These are phyloP conservation scores for Silene vulgaris DNA, from an alignment of 179 eudicot species.

Conservation along the genomic window DNA sequence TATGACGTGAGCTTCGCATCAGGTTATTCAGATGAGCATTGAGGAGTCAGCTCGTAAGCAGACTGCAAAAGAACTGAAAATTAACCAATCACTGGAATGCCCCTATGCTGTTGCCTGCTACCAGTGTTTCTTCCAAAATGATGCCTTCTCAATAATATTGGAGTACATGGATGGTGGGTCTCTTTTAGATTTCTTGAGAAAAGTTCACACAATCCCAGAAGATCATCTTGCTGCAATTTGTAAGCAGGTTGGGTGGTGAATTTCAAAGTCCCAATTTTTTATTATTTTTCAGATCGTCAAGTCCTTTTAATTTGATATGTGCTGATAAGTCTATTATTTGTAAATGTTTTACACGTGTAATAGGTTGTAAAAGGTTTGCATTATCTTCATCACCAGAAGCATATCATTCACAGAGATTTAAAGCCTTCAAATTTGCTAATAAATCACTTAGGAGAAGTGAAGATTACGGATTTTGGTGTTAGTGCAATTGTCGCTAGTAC, in stretches of 20 bases:
- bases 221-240: constrained; percentile 84
- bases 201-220: constrained; percentile 73
- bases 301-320: constrained; percentile 3
- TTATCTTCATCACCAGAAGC: constrained; percentile 95
- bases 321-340: not conserved
- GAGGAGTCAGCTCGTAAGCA: constrained; percentile 78
- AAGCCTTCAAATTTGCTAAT: constrained; percentile 93
- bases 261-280: not conserved
- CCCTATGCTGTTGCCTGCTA: constrained; percentile 80
- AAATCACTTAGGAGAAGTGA: constrained; percentile 95
- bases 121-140: constrained; percentile 85
- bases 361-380: constrained; percentile 88
- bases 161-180: constrained; percentile 99
- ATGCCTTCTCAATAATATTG: constrained; percentile 82
- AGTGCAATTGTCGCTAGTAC: constrained; percentile 88
- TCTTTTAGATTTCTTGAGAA: constrained; percentile 69
- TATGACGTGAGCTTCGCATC: constrained; percentile 26
- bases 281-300: not conserved
- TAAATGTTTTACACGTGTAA: not conserved
- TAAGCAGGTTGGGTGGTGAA: constrained; percentile 59
- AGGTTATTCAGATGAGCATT: constrained; percentile 96
- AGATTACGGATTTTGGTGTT: constrained; percentile 98
- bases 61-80: constrained; percentile 80
- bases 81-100: constrained; percentile 87
- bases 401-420: constrained; percentile 87